Conservation (phyloP, 2,329 filamentous ascomycete species). For the Ceratocystis alfenasii region DNA sequence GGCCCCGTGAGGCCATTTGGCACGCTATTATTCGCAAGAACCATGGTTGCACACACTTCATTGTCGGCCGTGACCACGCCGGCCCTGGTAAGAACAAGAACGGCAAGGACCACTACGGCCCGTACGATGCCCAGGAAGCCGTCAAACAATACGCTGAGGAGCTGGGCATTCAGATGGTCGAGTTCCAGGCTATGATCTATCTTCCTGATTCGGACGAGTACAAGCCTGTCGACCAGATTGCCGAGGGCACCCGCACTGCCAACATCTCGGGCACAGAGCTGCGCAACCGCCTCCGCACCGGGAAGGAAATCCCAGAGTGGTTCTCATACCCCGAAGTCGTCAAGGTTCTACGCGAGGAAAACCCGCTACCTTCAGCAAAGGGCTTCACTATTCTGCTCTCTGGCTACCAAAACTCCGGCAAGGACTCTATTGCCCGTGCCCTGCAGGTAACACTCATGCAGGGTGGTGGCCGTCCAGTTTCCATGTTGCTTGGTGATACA, state of each 20-base stretch:
- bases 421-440: conserved; percentile 90
- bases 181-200: conserved; percentile 99
- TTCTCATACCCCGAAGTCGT: conserved; percentile 99
- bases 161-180: conserved; percentile 96
- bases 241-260: conserved; percentile 68
- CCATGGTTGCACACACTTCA: conserved; percentile 97
- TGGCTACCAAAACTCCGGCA: conserved; percentile 91
- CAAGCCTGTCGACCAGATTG: conserved; percentile 80
- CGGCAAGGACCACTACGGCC: conserved; percentile 93
- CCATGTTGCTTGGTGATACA: conserved; percentile 87
- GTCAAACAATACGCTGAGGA: conserved; percentile 95
- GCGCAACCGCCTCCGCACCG: conserved; percentile 77
- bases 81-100: conserved; percentile 97
- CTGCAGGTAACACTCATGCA: conserved; percentile 97
- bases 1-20: conserved; percentile 96
- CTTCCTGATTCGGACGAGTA: conserved; percentile 96
- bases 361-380: conserved; percentile 80
- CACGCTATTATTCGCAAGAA: conserved; percentile 99
- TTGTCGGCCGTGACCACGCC: conserved; percentile 95
- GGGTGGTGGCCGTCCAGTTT: conserved; percentile 88
- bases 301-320: conserved; percentile 94
- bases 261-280: conserved; percentile 87
- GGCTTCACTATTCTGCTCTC: conserved; percentile 98
- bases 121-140: conserved; percentile 91
- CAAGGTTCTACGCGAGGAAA: conserved; percentile 87